Base-by-base conservation (phyloP, 1,139 yeast species). In the Hyphopichia fennica region DNA sequence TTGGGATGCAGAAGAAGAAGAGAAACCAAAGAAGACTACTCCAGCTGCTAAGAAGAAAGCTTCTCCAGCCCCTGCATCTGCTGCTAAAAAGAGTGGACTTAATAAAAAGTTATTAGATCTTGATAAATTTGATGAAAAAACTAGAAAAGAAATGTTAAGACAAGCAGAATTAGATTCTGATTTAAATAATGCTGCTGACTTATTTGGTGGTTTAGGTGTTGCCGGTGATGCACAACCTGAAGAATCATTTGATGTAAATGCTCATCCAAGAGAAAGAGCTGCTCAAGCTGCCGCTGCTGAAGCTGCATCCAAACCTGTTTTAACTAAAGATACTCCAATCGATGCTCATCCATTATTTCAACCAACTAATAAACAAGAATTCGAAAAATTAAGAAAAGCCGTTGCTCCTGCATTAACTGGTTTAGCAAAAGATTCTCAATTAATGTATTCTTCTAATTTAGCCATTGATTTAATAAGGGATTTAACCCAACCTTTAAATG, bases 381-480 rank as follows among this genome's bases (percentile, higher is more conserved):
- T 67, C 60, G 96, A 90, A 58, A 86, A 77, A 58, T 75, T 93
- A 54, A 81, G 96, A 69, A 90, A 89, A 67, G 79, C 90, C 1
- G 66, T 93, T 40, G 78, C 82, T 15, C 77, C 90, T 3, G 79
- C 86, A 19, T 72, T 91, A 56, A 75, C 84, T 14, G 75, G 73
- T 32, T 77, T 89, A 54, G 77, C 85, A 35, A 81, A 79, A 34
- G 81, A 79, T 49, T 81, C 87, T 25, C 62, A 77, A 38, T 63
- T 88, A 56, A 79, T 83, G 63, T 95, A 90, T 64, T 67, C 89
- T 1, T 81, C 93, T 5, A 69, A 79, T 20, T 79, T 93, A 57
- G 89, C 95, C 18, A 79, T 91, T 53, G 97, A 91, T 63, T 78
- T 91, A 55, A 79, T 88, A 51, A 82, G 96, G 66, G 96, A 90